These are phyloP conservation scores for Mortierella sp. DNA, from an alignment of 371 early-diverging fungal species.

Conservation along the genomic window DNA sequence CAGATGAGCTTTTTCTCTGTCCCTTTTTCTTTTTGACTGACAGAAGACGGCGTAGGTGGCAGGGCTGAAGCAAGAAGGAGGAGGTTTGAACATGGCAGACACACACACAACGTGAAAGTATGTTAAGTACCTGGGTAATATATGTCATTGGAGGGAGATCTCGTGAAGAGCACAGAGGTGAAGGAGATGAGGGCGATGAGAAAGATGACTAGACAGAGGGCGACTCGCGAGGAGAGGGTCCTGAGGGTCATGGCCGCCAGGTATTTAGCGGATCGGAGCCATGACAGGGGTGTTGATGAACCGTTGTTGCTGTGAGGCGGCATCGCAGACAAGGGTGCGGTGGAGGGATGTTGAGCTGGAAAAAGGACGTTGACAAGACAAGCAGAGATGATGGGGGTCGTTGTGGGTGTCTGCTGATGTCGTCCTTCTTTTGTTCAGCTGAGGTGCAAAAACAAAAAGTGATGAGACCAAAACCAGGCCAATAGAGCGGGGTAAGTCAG, in stretches of 20 bases:
- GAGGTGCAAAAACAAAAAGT: background rate
- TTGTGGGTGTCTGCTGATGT: background rate
- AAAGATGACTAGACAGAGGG: slow-evolving; percentile 41
- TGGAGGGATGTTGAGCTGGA: background rate
- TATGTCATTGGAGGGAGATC: slow-evolving; percentile 39
- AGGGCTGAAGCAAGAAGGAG: too few relatives aligned
- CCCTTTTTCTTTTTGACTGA: background rate
- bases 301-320: slow-evolving; percentile 36
- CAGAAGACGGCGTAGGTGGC: background rate
- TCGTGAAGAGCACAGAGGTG: slow-evolving; percentile 46
- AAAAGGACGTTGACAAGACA: background rate
- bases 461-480: slow-evolving; percentile 1
- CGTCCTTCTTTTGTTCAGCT: background rate
- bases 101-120: background rate
- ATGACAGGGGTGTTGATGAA: slow-evolving; percentile 27
- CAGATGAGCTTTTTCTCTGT: background rate
- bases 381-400: background rate
- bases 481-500: background rate
- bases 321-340: slow-evolving; percentile 13
- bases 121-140: slow-evolving; percentile 54
- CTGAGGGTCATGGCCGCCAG: slow-evolving; percentile 26
- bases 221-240: slow-evolving; percentile 35
- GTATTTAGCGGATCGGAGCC: slow-evolving; percentile 23
- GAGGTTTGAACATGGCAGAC: too few relatives aligned
- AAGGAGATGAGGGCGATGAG: slow-evolving; percentile 44